Conservation (phyloP, 2,329 filamentous ascomycete genomes). For the Scytalidium sp. region DNA sequence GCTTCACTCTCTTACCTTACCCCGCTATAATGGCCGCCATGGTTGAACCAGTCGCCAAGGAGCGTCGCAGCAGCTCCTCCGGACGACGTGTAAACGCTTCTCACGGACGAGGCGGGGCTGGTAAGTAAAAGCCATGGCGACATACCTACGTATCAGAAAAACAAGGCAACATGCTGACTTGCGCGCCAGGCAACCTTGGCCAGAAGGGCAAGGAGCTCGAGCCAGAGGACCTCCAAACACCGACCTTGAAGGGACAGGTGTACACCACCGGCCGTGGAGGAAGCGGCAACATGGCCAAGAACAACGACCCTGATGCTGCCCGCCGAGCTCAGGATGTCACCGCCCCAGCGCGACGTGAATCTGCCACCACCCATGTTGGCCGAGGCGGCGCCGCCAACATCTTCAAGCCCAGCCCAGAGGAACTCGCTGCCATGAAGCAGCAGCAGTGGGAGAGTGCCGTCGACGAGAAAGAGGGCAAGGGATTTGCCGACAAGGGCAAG, state of each 20-base stretch:
- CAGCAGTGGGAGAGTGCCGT: slow-evolving; percentile 24
- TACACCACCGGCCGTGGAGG: slow-evolving; percentile 91
- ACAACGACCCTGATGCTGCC: slow-evolving; percentile 69
- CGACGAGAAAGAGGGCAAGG: slow-evolving; percentile 28
- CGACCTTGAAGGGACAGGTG: slow-evolving; percentile 75
- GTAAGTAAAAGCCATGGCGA: too few relatives aligned
- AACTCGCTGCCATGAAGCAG: slow-evolving; percentile 26
- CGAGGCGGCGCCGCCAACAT: slow-evolving; percentile 76
- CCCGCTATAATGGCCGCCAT: slow-evolving; percentile 20
- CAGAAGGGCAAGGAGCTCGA: slow-evolving; percentile 45
- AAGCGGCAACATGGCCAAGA: slow-evolving; percentile 79
- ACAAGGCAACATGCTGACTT: neutral
- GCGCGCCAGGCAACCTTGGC: slow-evolving; percentile 61
- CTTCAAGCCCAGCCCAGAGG: slow-evolving; percentile 42
- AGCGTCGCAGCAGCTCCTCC: slow-evolving; percentile 16
- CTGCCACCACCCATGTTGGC: slow-evolving; percentile 63
- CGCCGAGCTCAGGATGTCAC: slow-evolving; percentile 81
- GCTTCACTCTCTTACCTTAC: too few relatives aligned
- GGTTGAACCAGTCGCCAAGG: slow-evolving; percentile 12
- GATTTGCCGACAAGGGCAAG: slow-evolving; percentile 51
- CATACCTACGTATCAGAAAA: too few relatives aligned
- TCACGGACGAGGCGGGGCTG: slow-evolving; percentile 76
- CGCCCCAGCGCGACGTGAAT: slow-evolving; percentile 44
- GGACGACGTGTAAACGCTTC: slow-evolving; percentile 35
- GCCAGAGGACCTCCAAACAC: slow-evolving; percentile 71